Base-by-base conservation (phyloP, 495 filamentous ascomycete genomes). In the Talaromyces proteolyticus region DNA sequence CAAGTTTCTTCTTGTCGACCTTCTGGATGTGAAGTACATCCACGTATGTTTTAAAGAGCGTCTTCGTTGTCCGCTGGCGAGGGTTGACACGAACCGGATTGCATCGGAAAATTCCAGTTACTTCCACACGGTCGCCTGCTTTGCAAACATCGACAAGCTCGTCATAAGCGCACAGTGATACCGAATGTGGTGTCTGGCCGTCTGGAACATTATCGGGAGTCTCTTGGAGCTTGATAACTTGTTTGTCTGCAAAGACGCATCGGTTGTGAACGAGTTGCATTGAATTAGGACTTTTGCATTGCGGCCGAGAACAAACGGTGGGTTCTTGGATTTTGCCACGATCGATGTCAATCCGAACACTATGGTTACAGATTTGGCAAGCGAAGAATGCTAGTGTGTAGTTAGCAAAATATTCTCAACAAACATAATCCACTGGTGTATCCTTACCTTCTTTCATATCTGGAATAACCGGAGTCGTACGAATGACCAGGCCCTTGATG, bases 241-340 rank as follows among this genome's bases (percentile, higher is more conserved):
- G 93, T 69, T 97, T 99, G 61, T 99, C 93, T 43, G 89, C 83
- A 63, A 99, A 99, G 12, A 78, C 77, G 55, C 90, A 97, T 47
- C 93, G 88, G 66, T 99, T 97, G 75, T 99, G 93, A 11, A 96
- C 75, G 52, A 99, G 91, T 61, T 96, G 89, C 94, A 99, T 97
- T 20, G 90, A 93, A 63, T 99, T 97, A 53, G 82, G 83, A 40
- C 84, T 81, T 40, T 82, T 78, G 69, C 93, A 99, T 40, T 85
- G 79, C n/a, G 78, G 73, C 17, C 94, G 84, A 8, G 92, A 91
- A 58, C 93, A 99, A 55, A 81, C 73, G 4, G 91, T 95, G 5
- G 93, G 93, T 65, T 99, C 93, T 42, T 88, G 85, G 54, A 99
- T 99, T 68, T 90, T 91, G 58, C 93, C 93, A 60, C 93, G 85